phyloP scores from a whole-genome alignment of 768 basidiomycete species.

The Antrodiella citrinella region DNA sequence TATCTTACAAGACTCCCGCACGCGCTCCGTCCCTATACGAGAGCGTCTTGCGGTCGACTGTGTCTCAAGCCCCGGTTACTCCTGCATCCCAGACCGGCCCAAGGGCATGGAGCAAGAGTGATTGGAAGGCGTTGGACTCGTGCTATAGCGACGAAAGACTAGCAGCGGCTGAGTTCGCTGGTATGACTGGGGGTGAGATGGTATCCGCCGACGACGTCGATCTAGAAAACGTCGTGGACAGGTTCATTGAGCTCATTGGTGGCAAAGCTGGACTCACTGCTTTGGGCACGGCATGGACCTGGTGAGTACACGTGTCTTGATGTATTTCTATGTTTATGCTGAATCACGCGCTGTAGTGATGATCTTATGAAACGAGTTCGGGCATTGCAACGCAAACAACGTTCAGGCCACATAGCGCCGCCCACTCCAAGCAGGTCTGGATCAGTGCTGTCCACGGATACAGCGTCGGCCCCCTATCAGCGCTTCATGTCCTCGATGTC shows the following conservation, averaged over 20 bases:
- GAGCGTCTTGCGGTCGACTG: conserved; percentile 1
- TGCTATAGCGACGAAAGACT: conserved; percentile 71
- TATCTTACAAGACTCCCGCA: conserved; percentile 6
- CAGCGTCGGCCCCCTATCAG: conserved; percentile 34
- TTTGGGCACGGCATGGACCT: conserved; percentile 48
- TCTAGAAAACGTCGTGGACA: conserved; percentile 48
- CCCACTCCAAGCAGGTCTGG: conserved; percentile 38
- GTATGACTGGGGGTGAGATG: conserved; percentile 27
- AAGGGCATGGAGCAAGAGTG: conserved; percentile 57
- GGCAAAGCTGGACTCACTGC: conserved; percentile 30
- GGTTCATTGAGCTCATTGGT: conserved; percentile 44
- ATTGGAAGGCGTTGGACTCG: conserved; percentile 76
- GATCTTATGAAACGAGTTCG: conserved; percentile 41
- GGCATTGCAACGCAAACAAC: conserved; percentile 56
- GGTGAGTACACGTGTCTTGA: conserved; percentile 31
- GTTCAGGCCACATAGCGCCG: conserved; percentile 45
- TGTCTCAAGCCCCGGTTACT: conserved; percentile 1
- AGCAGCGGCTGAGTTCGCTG: conserved; percentile 30
- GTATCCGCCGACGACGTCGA: conserved; percentile 47
- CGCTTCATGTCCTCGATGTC: conserved; percentile 8
- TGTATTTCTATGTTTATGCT: conserved; percentile 3
- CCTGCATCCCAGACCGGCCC: conserved; percentile 5
- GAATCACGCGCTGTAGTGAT: conserved; percentile 37
- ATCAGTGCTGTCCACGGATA: conserved; percentile 32
- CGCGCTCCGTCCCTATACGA: conserved; percentile 4